Base-by-base conservation (phyloP, 352 stramenopile species). In the Pythium sukuiense region DNA sequence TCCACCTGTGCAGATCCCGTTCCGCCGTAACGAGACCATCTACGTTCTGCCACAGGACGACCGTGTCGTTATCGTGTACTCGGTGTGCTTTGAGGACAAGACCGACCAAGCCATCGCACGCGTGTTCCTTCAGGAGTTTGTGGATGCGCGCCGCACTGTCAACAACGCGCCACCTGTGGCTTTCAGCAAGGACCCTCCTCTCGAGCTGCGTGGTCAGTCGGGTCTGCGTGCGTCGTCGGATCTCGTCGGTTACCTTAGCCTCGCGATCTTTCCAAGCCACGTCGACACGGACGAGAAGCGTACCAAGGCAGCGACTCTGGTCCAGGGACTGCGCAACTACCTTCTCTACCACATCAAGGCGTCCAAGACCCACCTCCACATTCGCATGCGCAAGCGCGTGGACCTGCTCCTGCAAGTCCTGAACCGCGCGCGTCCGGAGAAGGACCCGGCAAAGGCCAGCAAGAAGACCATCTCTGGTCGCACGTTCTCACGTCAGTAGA, bases 311-410 rank as follows among this genome's bases (percentile, higher is more conserved):
- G 86, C 95, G 32, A 94, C 85, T 35, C 75, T 97, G 14, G 73
- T 98, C 35, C 80, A 94, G 56, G 74, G 88, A 18, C 95, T 98
- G 66, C 86, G 93, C 29, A 96, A 94, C 67, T 98, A 98, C 85
- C 72, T 98, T 54, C 92, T 97, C 74, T 98, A 98, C 83, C 95
- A 98, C 78, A 97, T 98, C 74, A 98, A 98, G 85, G 90, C 92
- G 18, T 97, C 92, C 37, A 98, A 98, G 77, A 97, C 93, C 54
- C 97, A 98, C 76, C 72, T 98, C 68, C 94, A 98, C 81, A 98
- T 97, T 74, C 85, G 95, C 59, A 98, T 98, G 95, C 84, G 95
- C 67, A 97, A 97, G 83, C 87, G 90, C 63, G 93, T 98, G 20
- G 90, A 96, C 54, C 67, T 90, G 65, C 74, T 97, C 46, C 81